A percentile compares a stretch with the other conserved stretches of the same genome.
Conservation (phyloP, 495 filamentous ascomycete genomes). For the Aspergillus egyptiacus region DNA sequence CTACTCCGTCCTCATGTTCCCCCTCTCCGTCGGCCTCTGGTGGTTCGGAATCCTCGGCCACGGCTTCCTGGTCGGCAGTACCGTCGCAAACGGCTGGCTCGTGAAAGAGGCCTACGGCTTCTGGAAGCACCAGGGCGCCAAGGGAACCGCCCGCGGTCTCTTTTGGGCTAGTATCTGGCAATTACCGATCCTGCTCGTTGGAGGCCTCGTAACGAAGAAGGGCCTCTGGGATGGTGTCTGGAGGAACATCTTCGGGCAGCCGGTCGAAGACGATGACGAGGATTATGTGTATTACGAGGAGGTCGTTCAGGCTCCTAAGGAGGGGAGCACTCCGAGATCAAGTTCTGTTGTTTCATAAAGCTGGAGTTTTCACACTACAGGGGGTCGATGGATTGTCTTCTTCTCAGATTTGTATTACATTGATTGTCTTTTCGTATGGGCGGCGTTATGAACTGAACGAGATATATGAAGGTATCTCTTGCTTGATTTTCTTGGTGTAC, state of each 20-base stretch:
- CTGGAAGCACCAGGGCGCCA: slow-evolving; percentile 68
- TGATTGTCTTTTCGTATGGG: neutral
- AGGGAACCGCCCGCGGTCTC: slow-evolving; percentile 74
- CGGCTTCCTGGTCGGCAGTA: slow-evolving; percentile 75
- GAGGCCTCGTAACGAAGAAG: slow-evolving; percentile 92
- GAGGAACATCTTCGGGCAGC: slow-evolving; percentile 54
- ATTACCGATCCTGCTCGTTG: slow-evolving; percentile 80
- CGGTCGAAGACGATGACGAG: slow-evolving; percentile 39
- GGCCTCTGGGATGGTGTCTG: slow-evolving; percentile 85
- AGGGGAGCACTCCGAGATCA: neutral
- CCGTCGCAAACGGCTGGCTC: slow-evolving; percentile 82
- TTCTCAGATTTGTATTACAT: slow-evolving; percentile 4
- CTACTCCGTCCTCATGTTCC: slow-evolving; percentile 83
- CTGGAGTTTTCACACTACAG: neutral
- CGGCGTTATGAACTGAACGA: slow-evolving; percentile 4
- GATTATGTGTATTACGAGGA: slow-evolving; percentile 36
- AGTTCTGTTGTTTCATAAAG: slow-evolving; percentile 3
- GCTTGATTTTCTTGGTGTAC: neutral
- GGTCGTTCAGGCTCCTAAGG: neutral
- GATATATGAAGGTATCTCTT: neutral
- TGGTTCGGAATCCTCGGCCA: slow-evolving; percentile 79
- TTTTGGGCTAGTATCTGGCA: slow-evolving; percentile 99
- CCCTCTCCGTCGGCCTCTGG: slow-evolving; percentile 78
- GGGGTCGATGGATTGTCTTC: neutral
- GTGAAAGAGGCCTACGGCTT: slow-evolving; percentile 74